These are phyloP conservation scores for Epichloe hybrida DNA, from an alignment of 2,329 filamentous ascomycete species.

Conservation along the genomic window DNA sequence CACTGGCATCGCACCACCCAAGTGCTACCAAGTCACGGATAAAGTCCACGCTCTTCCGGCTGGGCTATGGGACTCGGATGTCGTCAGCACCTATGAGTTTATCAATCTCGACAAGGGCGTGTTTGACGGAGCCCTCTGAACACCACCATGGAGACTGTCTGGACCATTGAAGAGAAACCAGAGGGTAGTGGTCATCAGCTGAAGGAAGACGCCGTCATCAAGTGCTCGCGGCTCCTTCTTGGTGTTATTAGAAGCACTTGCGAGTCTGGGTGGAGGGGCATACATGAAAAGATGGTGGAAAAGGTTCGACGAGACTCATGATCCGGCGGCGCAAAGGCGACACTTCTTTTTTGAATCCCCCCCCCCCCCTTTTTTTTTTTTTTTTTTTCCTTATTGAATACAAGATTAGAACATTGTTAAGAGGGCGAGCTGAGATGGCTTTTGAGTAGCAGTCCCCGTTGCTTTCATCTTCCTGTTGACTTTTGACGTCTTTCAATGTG, in stretches of 20 bases:
- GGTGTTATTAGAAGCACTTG: conserved; percentile 36
- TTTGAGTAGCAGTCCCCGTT: too few relatives aligned
- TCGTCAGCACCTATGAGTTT: conserved; percentile 41
- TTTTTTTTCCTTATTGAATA: too few relatives aligned
- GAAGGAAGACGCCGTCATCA: conserved; percentile 36
- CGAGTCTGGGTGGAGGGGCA: conserved; percentile 34
- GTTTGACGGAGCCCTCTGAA: conserved; percentile 36
- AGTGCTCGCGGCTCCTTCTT: conserved; percentile 35
- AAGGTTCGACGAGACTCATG: conserved; percentile 15
- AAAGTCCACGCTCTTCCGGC: conserved; percentile 38
- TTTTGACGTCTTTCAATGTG: too few relatives aligned
- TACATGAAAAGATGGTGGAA: conserved; percentile 34
- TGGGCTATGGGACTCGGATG: conserved; percentile 40
- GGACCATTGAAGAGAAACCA: conserved; percentile 24
- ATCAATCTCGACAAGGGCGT: conserved; percentile 34
- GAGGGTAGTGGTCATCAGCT: conserved; percentile 25
- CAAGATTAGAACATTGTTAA: too few relatives aligned
- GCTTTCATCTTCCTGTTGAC: too few relatives aligned
- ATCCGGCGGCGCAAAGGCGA: not conserved
- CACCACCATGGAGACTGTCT: conserved; percentile 39
- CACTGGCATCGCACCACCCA: conserved; percentile 15
- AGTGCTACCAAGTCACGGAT: conserved; percentile 35
- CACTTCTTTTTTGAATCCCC: too few relatives aligned
- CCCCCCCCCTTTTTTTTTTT: too few relatives aligned
- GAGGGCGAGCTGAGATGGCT: too few relatives aligned